Conservation (phyloP, 1,284 basidiomycete genomes). For the Singerocomus rubriflavus region DNA sequence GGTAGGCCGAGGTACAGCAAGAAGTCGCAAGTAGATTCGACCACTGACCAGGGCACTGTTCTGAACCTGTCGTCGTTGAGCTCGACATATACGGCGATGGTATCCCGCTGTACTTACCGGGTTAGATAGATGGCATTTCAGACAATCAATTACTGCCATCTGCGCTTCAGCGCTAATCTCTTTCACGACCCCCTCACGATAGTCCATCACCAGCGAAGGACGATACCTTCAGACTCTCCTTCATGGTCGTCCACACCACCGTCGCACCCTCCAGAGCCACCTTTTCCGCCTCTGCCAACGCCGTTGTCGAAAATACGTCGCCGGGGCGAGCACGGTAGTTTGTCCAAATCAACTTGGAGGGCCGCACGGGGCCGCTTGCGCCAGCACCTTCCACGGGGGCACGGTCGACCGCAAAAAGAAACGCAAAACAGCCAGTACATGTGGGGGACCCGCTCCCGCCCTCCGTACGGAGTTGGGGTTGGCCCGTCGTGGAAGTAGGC, state of each 20-base stretch:
- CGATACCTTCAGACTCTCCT: constrained; percentile 35
- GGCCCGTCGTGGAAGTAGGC: constrained; percentile 13
- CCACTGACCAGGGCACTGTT: too few relatives aligned
- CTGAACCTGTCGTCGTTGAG: neutral
- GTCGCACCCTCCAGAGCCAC: constrained; percentile 46
- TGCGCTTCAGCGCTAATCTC: neutral
- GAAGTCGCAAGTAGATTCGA: too few relatives aligned
- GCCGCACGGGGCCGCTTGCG: constrained; percentile 2
- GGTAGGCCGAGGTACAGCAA: too few relatives aligned
- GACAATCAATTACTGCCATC: neutral
- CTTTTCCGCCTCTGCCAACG: constrained; percentile 42
- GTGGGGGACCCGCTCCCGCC: constrained; percentile 23
- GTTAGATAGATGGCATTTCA: neutral
- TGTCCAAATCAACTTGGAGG: constrained; percentile 41
- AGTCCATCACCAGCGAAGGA: constrained; percentile 22
- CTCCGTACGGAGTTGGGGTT: constrained; percentile 35
- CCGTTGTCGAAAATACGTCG: constrained; percentile 36
- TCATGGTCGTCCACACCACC: constrained; percentile 47
- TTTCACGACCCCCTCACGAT: constrained; percentile 32
- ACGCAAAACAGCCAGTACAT: constrained; percentile 57
- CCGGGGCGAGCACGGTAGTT: constrained; percentile 33
- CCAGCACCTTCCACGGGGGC: constrained; percentile 5
- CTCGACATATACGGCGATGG: neutral
- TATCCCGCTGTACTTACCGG: neutral
- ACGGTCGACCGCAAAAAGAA: constrained; percentile 48